These are phyloP conservation scores for Papiliotrema flavescens DNA, from an alignment of 1,284 basidiomycete species.

Conservation along the genomic window DNA sequence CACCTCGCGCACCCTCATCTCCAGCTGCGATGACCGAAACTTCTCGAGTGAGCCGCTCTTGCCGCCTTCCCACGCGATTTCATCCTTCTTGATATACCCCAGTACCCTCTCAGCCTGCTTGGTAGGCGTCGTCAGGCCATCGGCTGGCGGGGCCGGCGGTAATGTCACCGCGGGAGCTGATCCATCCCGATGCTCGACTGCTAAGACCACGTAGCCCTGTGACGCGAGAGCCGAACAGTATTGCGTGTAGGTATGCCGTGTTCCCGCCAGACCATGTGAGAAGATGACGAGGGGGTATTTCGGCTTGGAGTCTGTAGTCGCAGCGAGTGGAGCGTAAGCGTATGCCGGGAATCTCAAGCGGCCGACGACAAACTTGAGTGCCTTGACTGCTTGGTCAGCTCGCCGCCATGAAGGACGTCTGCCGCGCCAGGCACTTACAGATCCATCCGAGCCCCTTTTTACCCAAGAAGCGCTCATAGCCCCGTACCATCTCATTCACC, in stretches of 20 bases:
- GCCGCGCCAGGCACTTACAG: slow-evolving; percentile 16
- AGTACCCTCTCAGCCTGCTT: slow-evolving; percentile 15
- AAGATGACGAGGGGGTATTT: slow-evolving; percentile 70
- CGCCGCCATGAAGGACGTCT: not conserved
- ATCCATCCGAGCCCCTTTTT: slow-evolving; percentile 26
- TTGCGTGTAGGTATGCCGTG: slow-evolving; percentile 68
- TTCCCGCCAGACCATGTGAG: slow-evolving; percentile 76
- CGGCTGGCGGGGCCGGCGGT: not conserved
- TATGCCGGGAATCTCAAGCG: slow-evolving; percentile 30
- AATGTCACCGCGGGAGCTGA: slow-evolving; percentile 50
- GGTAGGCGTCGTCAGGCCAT: not conserved
- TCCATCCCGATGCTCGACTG: slow-evolving; percentile 73
- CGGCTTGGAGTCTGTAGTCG: not conserved
- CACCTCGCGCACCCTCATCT: slow-evolving; percentile 63
- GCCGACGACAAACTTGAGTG: slow-evolving; percentile 22
- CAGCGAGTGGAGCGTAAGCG: slow-evolving; percentile 14
- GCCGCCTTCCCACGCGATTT: slow-evolving; percentile 47
- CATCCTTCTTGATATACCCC: slow-evolving; percentile 54
- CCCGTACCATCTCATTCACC: slow-evolving; percentile 19
- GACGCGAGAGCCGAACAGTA: slow-evolving; percentile 66
- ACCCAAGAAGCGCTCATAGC: slow-evolving; percentile 32
- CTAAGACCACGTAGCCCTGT: slow-evolving; percentile 69
- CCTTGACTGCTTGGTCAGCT: slow-evolving; percentile 11
- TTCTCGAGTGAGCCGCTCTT: slow-evolving; percentile 42
- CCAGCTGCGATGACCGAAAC: slow-evolving; percentile 63